Conservation (phyloP, 2,329 filamentous ascomycete genomes). For the Elsinoe fawcettii region DNA sequence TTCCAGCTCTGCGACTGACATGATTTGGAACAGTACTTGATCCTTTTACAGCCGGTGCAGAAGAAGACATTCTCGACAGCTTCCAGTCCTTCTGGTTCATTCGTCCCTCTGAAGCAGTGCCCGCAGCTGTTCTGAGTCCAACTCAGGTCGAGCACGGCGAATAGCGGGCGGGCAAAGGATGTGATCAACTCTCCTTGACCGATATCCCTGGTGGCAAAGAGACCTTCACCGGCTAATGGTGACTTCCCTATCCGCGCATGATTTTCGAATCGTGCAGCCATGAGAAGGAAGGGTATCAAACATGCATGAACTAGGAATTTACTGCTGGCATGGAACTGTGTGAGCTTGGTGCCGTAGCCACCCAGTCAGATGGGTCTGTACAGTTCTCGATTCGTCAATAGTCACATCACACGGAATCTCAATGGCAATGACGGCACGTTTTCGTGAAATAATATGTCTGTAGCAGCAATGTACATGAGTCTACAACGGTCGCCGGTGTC, state of each 20-base stretch:
- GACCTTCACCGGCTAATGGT: slow-evolving; percentile 40
- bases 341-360: no score
- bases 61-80: slow-evolving; percentile 37
- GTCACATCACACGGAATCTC: no score
- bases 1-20: slow-evolving; percentile 56
- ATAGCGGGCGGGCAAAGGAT: slow-evolving; percentile 43
- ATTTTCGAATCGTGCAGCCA: neutral
- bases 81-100: slow-evolving; percentile 23
- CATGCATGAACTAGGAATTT: no score
- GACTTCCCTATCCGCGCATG: slow-evolving; percentile 20
- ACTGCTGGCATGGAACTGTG: no score
- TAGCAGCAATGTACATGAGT: no score
- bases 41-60: slow-evolving; percentile 51
- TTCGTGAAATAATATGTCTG: no score
- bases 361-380: no score
- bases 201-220: slow-evolving; percentile 47
- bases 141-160: slow-evolving; percentile 47
- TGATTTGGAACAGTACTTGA: slow-evolving; percentile 50
- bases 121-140: slow-evolving; percentile 50
- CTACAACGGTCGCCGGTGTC: no score
- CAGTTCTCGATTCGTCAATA: no score
- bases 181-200: slow-evolving; percentile 43
- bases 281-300: neutral
- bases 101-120: slow-evolving; percentile 44
- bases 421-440: no score